Conservation (phyloP, 2,329 filamentous ascomycete genomes). For the Colletotrichum sojae region DNA sequence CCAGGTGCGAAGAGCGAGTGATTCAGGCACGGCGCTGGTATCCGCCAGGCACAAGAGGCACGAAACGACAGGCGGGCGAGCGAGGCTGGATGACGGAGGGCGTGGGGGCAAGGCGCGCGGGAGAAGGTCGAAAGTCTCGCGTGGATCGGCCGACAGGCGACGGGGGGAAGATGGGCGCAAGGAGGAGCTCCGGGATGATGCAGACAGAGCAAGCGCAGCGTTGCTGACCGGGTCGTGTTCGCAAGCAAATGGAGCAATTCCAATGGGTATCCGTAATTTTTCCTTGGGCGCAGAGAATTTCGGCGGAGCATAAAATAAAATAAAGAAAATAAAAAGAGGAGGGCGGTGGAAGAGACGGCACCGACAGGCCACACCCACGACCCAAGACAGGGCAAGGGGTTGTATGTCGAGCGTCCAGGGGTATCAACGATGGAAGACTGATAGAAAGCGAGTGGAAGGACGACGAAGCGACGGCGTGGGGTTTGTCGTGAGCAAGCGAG, state of each 20-base stretch:
- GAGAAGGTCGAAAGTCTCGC: background rate
- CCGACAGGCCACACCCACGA: background rate
- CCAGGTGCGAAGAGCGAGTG: conserved; percentile 6
- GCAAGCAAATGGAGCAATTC: conserved; percentile 17
- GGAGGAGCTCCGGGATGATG: background rate
- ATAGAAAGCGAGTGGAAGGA: conserved; percentile 11
- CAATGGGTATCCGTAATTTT: conserved; percentile 34
- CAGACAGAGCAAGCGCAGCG: conserved; percentile 4
- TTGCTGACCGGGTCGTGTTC: background rate
- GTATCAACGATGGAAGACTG: conserved; percentile 38
- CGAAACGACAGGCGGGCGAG: background rate
- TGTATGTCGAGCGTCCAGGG: background rate
- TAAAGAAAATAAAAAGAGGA: conserved; percentile 13
- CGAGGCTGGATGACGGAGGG: conserved; percentile 1
- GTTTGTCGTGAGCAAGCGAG: background rate
- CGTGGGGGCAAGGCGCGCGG: conserved; percentile 25
- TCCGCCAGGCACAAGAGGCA: conserved; percentile 6
- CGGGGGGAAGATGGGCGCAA: background rate
- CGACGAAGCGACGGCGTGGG: conserved; percentile 6
- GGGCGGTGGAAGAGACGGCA: conserved; percentile 3
- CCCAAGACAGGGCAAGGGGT: background rate
- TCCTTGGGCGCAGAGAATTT: conserved; percentile 12
- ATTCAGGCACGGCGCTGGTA: conserved; percentile 18
- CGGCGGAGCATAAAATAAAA: conserved; percentile 5
- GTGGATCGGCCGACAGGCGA: conserved; percentile 11